Percentiles rank a stretch among this genome's conserved stretches.
phyloP scores from a whole-genome alignment of 345 rosid genomes.

The Psidium guajava region DNA sequence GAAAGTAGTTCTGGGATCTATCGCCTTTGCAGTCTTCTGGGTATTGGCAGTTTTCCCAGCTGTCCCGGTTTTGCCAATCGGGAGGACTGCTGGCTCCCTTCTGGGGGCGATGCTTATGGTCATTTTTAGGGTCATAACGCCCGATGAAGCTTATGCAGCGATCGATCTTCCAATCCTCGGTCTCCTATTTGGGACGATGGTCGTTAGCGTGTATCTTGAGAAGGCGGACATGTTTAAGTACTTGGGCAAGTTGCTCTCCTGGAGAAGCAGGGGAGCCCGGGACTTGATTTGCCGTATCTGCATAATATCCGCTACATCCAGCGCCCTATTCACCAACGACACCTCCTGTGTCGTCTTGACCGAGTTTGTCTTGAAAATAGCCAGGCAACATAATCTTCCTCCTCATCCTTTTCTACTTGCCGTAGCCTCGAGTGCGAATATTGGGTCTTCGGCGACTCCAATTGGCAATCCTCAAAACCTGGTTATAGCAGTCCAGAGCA shows the following conservation, averaged over 20 bases:
- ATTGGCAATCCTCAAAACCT: slow-evolving; percentile 90
- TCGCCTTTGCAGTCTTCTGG: slow-evolving; percentile 74
- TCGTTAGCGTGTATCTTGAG: slow-evolving; percentile 71
- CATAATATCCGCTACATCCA: slow-evolving; percentile 61
- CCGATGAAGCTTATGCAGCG: slow-evolving; percentile 69
- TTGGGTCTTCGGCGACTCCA: slow-evolving; percentile 79
- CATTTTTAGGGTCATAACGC: slow-evolving; percentile 51
- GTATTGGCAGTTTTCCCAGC: slow-evolving; percentile 76
- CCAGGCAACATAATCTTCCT: slow-evolving; percentile 70
- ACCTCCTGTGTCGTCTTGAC: slow-evolving; percentile 73
- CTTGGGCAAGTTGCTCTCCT: slow-evolving; percentile 57
- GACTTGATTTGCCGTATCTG: slow-evolving; percentile 65
- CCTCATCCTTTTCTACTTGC: slow-evolving; percentile 78
- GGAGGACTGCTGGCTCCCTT: slow-evolving; percentile 86
- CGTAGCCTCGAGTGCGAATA: slow-evolving; percentile 77
- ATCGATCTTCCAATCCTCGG: slow-evolving; percentile 81
- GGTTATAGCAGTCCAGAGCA: slow-evolving; percentile 64
- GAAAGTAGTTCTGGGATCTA: slow-evolving; percentile 52
- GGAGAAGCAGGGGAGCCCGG: slow-evolving; percentile 65
- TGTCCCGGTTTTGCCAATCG: slow-evolving; percentile 65
- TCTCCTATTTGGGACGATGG: slow-evolving; percentile 87
- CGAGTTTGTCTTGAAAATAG: slow-evolving; percentile 71
- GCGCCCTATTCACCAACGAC: slow-evolving; percentile 81
- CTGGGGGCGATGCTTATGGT: slow-evolving; percentile 87
- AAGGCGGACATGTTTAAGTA: slow-evolving; percentile 73